Base-by-base conservation (phyloP, 2,329 filamentous ascomycete genomes). In the Trichoderma koningiopsis region DNA sequence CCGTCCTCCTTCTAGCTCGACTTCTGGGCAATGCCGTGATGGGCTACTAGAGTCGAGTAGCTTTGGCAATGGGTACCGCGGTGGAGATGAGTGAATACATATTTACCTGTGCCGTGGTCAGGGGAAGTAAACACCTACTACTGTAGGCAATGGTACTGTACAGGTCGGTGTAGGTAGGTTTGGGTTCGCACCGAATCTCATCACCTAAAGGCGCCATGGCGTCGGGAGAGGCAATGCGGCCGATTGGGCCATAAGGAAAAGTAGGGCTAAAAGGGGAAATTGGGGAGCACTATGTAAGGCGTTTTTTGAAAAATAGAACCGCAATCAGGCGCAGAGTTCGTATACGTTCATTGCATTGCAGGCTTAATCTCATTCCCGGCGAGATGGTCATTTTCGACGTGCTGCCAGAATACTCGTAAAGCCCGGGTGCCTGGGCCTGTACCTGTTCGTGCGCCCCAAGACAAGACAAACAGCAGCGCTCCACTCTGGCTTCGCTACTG, bases 271-370 rank as follows among this genome's bases (percentile, higher is more conserved):
- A 57, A 31, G 27, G 24, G 33, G 27, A 65, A 65, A 31, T 31
- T 47, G 5, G 27, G n/a, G 19, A 35, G 62, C 62, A 35, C 11
- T 13, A 35, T 14, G 33, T 13, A 31, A 43, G 40, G 40, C 40
- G 40, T n/a, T 57, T 57, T 29, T 65, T 65, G 62, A 43, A 65
- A 55, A n/a, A 57, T 65, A 57, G 52, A 37, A 57, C 62, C 62
- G 62, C 35, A 65, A 56, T 3, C 49, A 65, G 62, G 4, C 29
- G 0, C 24, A 22, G 40, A 33, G 24, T 62, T 65, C 62, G 62
- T 65, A 65, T 65, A n/a, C 24, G 7, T 24, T 65, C 35, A 65
- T 65, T 65, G 43, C 35, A 65, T 65, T 65, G 43, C n/a, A 43
- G 47, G 35, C 62, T 8, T 13, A 49, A 35, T 29, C 13, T 61